These are phyloP conservation scores for Rhizoclosmatium sp. DNA, from an alignment of 192 early-diverging fungal genomes.

Conservation along the genomic window DNA sequence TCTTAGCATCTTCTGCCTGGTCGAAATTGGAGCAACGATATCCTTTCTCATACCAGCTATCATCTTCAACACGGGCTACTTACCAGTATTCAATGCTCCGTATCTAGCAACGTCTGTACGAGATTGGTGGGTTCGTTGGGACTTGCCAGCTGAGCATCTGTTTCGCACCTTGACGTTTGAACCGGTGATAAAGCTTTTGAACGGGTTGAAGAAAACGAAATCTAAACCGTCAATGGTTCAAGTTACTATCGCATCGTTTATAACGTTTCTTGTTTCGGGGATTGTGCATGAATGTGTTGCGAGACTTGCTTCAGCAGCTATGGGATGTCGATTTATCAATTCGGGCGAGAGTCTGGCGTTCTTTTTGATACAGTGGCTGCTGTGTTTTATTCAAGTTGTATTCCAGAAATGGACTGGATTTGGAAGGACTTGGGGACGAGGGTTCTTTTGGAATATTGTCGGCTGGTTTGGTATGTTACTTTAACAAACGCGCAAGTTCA, in stretches of 20 bases:
- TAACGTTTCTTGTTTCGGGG: neutral
- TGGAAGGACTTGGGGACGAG: neutral
- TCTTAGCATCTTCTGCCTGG: too few relatives aligned
- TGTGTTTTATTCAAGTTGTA: neutral
- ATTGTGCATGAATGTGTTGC: neutral
- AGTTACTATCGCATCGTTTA: neutral
- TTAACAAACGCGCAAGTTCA: too few relatives aligned
- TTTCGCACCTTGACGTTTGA: neutral
- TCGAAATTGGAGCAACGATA: too few relatives aligned
- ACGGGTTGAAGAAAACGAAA: neutral
- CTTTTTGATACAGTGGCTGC: neutral
- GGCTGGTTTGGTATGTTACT: neutral
- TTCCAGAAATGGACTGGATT: neutral
- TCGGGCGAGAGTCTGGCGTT: neutral
- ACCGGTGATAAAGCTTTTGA: neutral
- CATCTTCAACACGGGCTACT: neutral
- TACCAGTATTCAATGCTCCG: constrained; percentile 8
- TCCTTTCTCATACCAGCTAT: too few relatives aligned
- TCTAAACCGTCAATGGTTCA: neutral
- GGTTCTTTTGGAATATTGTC: neutral
- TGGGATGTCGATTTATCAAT: neutral
- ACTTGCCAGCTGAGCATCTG: neutral
- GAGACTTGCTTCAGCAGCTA: neutral
- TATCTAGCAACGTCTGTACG: neutral
- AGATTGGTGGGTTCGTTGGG: constrained; percentile 1